Conservation (phyloP, 1,284 basidiomycete species). For the Sanghuangporus baumii region DNA sequence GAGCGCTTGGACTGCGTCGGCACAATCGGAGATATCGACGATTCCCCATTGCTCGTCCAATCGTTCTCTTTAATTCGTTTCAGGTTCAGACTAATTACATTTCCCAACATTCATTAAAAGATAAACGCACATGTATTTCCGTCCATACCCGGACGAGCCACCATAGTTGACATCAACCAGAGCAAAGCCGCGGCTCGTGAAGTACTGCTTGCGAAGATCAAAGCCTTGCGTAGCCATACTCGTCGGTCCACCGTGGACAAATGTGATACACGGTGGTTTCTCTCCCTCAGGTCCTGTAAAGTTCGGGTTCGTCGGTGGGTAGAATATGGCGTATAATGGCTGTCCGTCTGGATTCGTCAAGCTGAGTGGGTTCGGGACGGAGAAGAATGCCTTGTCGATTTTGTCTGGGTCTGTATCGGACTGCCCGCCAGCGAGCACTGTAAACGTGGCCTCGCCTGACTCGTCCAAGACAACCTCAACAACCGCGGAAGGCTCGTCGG, state of each 20-base stretch:
- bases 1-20: constrained; percentile 44
- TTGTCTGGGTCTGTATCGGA: not conserved
- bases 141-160: constrained; percentile 63
- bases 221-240: constrained; percentile 38
- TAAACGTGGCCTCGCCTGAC: constrained; percentile 26
- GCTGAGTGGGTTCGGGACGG: constrained; percentile 40
- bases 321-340: constrained; percentile 53
- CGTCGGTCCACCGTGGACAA: constrained; percentile 67
- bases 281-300: constrained; percentile 45
- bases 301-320: constrained; percentile 54
- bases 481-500: constrained; percentile 36
- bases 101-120: constrained; percentile 41
- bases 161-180: constrained; percentile 64
- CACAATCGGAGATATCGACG: constrained; percentile 58
- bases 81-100: not conserved
- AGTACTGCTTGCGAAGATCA: constrained; percentile 50
- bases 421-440: constrained; percentile 20
- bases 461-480: constrained; percentile 32
- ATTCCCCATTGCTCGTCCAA: constrained; percentile 61
- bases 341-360: constrained; percentile 34
- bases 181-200: constrained; percentile 58
- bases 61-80: constrained; percentile 34
- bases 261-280: constrained; percentile 59
- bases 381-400: constrained; percentile 28
- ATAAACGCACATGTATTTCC: constrained; percentile 40